Percentiles rank a stretch among this genome's conserved stretches.
Conservation (phyloP, 805 yeast genomes). For the Henningerozyma blattae region DNA sequence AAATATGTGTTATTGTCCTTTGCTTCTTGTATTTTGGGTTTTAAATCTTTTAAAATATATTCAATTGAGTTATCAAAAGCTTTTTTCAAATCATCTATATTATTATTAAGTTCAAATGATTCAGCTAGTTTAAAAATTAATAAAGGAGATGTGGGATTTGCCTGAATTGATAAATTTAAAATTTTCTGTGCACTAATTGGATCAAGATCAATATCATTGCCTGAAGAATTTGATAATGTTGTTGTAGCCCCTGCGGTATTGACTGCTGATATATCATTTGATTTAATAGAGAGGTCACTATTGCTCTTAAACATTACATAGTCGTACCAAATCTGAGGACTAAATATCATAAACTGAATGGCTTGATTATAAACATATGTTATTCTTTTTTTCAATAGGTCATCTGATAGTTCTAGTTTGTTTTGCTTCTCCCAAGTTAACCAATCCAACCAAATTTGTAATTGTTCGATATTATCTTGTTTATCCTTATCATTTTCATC, state of each 20-base stretch:
- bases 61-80: conserved; percentile 40
- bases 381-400: conserved; percentile 41
- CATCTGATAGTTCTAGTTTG: conserved; percentile 46
- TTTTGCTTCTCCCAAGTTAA: conserved; percentile 68
- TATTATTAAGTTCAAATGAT: conserved; percentile 46
- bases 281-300: too few species aligned
- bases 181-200: conserved; percentile 19
- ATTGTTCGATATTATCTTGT: conserved; percentile 23
- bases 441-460: conserved; percentile 60
- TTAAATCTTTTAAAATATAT: conserved; percentile 30
- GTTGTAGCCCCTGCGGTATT: too few species aligned
- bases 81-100: conserved; percentile 37
- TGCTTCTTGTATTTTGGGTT: conserved; percentile 2
- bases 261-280: too few species aligned
- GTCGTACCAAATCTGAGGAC: conserved; percentile 29
- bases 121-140: conserved; percentile 60
- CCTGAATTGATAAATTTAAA: conserved; percentile 40
- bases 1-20: conserved; percentile 5
- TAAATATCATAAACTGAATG: conserved; percentile 24
- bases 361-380: conserved; percentile 66
- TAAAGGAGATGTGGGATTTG: conserved; percentile 62
- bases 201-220: conserved; percentile 1
- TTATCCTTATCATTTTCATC: conserved; percentile 1
- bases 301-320: conserved; percentile 23
- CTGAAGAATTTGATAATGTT: too few species aligned